Percentiles rank a stretch among this genome's conserved stretches.
phyloP scores from a whole-genome alignment of 306 rosid species.

The Cicer judaicum region DNA sequence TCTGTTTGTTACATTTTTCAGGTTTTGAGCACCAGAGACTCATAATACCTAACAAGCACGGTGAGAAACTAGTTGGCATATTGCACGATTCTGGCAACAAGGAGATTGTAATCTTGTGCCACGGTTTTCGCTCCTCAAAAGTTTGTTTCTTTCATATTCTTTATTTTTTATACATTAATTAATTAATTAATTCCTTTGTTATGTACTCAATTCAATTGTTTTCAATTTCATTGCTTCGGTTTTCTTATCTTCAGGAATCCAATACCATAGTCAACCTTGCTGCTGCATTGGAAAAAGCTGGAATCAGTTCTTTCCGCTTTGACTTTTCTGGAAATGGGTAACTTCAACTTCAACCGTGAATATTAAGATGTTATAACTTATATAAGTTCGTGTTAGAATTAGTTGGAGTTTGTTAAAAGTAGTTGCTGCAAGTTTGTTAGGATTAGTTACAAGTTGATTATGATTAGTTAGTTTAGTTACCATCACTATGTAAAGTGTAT shows the following conservation, averaged over 20 bases:
- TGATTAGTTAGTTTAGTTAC: too few relatives aligned
- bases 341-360: background rate
- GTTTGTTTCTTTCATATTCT: constrained; percentile 46
- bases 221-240: constrained; percentile 34
- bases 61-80: constrained; percentile 75
- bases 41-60: constrained; percentile 65
- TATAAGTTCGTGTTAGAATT: too few relatives aligned
- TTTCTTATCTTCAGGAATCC: constrained; percentile 58
- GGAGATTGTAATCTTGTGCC: constrained; percentile 75
- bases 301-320: constrained; percentile 75
- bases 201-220: background rate
- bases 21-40: constrained; percentile 60
- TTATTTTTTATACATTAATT: background rate
- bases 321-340: constrained; percentile 87
- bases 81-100: constrained; percentile 74
- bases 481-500: too few relatives aligned
- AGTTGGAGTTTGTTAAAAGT: too few relatives aligned
- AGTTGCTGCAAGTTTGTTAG: too few relatives aligned
- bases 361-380: background rate
- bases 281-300: constrained; percentile 64
- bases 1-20: constrained; percentile 40
- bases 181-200: background rate
- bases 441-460: too few relatives aligned
- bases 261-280: constrained; percentile 57
- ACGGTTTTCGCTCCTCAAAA: constrained; percentile 73